Evolutionary conservation across 805 yeast genomes (phyloP), one percentile per base, ranked within the genome.

Genomic region (Candida nitratophila): DNA sequence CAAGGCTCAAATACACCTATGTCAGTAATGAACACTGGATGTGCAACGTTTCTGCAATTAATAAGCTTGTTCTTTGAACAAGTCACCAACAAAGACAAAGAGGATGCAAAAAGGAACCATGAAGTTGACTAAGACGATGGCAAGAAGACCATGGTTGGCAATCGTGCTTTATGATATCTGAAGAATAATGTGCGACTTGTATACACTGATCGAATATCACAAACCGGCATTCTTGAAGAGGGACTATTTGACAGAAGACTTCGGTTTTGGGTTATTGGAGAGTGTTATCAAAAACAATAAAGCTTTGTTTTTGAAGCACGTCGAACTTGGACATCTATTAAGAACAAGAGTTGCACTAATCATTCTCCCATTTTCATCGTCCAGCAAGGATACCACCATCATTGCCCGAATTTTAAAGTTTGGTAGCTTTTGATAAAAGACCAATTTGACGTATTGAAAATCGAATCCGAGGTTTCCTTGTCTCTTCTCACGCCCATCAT

Each of bases 1-100:
- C 89, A 86, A 45, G 66, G 78, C 14, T 73, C 79, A 14, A 83
- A 79, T 48, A 83, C 85, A 52, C 74, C 81, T 5, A 77, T 83
- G 0, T 86, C 86, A 52, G 96, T 93, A 5, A 73, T 79, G 14
- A 90, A 89, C 54, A 86, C 98, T 0, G 96, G 97, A 0, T 81
- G 87, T 41, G 99, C 98, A 2, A 88, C 98, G 3, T 73, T 89
- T 39, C 95, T 89, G 49, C 98, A 93, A 59, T 65, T 93, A 37
- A 73, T 89, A 38, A 78, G 84, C 31, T 77, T 84, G 27, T 75
- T 89, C 0, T 91, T 84, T 60, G 98, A 91, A 44, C 73, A 78
- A 56, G 72, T 79, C 39, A 50, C 58, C 16, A 68, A 63, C 4
- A 76, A 74, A 37, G 74, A 68, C 45, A 53, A 58, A 17, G 45